Base-by-base conservation (phyloP, 805 yeast species). In the Zygosaccharomyces rouxii region DNA sequence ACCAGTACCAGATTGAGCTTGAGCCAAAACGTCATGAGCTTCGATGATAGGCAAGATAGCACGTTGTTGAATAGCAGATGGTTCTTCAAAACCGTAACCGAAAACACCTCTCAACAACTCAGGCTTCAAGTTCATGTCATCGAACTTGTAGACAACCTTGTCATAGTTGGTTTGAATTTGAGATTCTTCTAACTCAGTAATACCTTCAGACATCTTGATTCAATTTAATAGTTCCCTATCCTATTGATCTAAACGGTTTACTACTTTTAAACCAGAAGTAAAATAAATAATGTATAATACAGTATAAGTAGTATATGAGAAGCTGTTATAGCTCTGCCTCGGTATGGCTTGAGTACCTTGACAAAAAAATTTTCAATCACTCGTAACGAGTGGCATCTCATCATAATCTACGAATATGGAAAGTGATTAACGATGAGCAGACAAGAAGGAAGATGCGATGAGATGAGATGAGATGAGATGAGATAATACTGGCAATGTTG, bases 1-100 rank as follows among this genome's bases (percentile, higher is more conserved):
- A 73, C 99, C 99, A 43, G 99, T 94, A 72, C 99, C 99, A 31
- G 97, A 89, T 74, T 94, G 99, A 51, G 99, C 98, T 75, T 94
- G 99, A 52, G 99, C 99, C 55, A 94, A 81, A 47, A 90, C 95
- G 71, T 94, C 99, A 71, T 89, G 83, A 49, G 97, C 97, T 65
- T 83, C 84, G 62, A 89, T 85, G 70, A 94, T 90, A 69, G 95
- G 99, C 72, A 86, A 75, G 60, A 94, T 94, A 55, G 98, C 99
- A 71, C 99, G 83, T 67, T 89, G 90, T 76, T 94, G 99, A 74
- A 94, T 94, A 49, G 98, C 94, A 47, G 97, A 89, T 57, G 99
- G 99, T 47, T 81, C 80, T 74, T 92, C 98, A 71, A 89, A 94
- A 70, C 98, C 97, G 75, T 85, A 86, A 60, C 86, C 87, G 69